phyloP scores from a whole-genome alignment of 805 yeast genomes.

The Kazachstania viticola region DNA sequence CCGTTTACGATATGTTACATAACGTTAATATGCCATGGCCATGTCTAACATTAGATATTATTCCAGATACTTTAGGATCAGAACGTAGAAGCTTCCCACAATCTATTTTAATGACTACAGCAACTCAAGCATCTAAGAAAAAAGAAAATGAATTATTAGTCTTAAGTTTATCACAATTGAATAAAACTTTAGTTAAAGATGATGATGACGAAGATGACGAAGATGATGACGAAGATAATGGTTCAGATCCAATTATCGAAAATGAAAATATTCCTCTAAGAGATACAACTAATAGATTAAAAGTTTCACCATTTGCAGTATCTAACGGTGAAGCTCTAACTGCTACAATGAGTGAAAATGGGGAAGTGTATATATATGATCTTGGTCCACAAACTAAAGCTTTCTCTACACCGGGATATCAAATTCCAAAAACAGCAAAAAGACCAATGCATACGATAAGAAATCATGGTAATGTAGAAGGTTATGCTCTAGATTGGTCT shows the following conservation, averaged over 20 bases:
- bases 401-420: conserved; percentile 78
- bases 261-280: conserved; percentile 66
- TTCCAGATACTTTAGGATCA: conserved; percentile 77
- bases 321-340: conserved; percentile 62
- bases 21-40: conserved; percentile 95
- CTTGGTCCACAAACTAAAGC: conserved; percentile 68
- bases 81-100: conserved; percentile 90
- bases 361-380: conserved; percentile 82
- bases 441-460: conserved; percentile 74
- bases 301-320: conserved; percentile 69
- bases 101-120: conserved; percentile 72
- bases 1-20: conserved; percentile 93
- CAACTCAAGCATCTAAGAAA: conserved; percentile 81
- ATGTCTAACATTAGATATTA: conserved; percentile 77
- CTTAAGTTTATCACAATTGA: conserved; percentile 69
- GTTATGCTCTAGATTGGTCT: conserved; percentile 96
- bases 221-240: conserved; percentile 62
- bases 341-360: conserved; percentile 81
- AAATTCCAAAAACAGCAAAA: conserved; percentile 64
- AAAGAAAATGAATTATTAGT: conserved; percentile 84
- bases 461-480: conserved; percentile 90
- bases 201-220: conserved; percentile 68
- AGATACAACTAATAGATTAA: conserved; percentile 79
- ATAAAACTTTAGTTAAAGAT: conserved; percentile 78
- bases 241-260: conserved; percentile 78